Percentiles rank a stretch among this genome's conserved stretches.
phyloP scores from a whole-genome alignment of 805 yeast species.

The Candida ficus region DNA sequence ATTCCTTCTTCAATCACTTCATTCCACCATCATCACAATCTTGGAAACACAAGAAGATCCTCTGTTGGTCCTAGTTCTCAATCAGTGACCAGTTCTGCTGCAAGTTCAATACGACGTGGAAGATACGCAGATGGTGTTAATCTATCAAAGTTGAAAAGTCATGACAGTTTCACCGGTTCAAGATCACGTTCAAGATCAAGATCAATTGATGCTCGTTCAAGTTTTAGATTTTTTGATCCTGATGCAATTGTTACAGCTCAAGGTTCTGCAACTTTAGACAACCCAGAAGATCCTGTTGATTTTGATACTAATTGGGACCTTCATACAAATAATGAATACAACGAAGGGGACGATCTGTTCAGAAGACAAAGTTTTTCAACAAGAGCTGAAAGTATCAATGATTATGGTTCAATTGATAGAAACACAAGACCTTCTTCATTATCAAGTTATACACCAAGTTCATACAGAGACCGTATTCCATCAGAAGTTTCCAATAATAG shows the following conservation, averaged over 20 bases:
- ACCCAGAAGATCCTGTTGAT: constrained; percentile 48
- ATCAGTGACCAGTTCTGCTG: constrained; percentile 21
- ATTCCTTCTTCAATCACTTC: constrained; percentile 76
- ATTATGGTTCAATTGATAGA: constrained; percentile 19
- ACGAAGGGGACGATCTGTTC: constrained; percentile 16
- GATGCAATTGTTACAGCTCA: constrained; percentile 84
- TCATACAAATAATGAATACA: constrained; percentile 32
- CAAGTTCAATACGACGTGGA: constrained; percentile 25
- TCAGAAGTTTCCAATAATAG: constrained; percentile 29
- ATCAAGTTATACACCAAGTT: constrained; percentile 32
- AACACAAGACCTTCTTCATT: constrained; percentile 23
- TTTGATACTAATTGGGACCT: constrained; percentile 71
- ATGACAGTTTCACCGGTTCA: constrained; percentile 4
- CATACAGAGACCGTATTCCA: constrained; percentile 34
- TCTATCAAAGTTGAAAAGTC: constrained; percentile 22
- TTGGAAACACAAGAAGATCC: constrained; percentile 23
- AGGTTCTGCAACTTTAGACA: constrained; percentile 75
- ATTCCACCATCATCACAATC: constrained; percentile 61
- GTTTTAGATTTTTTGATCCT: constrained; percentile 77
- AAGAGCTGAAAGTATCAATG: constrained; percentile 17
- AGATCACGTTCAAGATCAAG: constrained; percentile 31
- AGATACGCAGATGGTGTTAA: constrained; percentile 18
- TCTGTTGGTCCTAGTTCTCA: constrained; percentile 7
- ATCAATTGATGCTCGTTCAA: constrained; percentile 28
- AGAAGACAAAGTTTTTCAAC: constrained; percentile 31